Conservation (phyloP, 2,329 filamentous ascomycete species). For the Sclerotinia borealis region DNA sequence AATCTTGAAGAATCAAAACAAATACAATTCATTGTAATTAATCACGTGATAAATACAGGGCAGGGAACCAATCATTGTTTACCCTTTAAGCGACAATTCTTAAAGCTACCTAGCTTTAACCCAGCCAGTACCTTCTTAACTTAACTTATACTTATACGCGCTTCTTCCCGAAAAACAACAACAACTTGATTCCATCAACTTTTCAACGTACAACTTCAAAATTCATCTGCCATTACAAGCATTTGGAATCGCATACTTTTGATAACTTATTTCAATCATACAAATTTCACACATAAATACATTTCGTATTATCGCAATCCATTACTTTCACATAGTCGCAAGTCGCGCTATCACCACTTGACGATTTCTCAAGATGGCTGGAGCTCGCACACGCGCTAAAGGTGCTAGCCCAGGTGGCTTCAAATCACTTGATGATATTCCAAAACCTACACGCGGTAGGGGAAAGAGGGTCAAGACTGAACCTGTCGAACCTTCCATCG, state of each 20-base stretch:
- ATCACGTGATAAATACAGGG: too few relatives aligned
- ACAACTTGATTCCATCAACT: background rate
- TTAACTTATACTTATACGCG: background rate
- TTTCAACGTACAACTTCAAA: background rate
- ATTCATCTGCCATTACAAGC: background rate
- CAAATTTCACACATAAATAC: background rate
- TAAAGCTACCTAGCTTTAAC: background rate
- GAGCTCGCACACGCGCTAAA: conserved; percentile 3
- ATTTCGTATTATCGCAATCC: background rate
- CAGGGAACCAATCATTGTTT: too few relatives aligned
- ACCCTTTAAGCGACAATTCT: background rate
- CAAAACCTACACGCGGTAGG: background rate
- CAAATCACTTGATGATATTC: conserved; percentile 10
- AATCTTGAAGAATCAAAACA: background rate
- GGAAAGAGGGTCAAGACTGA: background rate
- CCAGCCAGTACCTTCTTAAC: background rate
- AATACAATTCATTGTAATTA: too few relatives aligned
- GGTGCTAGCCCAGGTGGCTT: conserved; percentile 10
- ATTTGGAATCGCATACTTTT: background rate
- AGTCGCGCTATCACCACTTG: background rate
- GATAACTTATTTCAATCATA: background rate
- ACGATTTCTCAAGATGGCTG: background rate
- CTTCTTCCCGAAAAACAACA: conserved; percentile 2
- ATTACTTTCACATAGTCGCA: background rate
- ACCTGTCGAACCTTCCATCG: background rate